Conservation (phyloP, 2,329 filamentous ascomycete species). For the Aspergillus jensenii region DNA sequence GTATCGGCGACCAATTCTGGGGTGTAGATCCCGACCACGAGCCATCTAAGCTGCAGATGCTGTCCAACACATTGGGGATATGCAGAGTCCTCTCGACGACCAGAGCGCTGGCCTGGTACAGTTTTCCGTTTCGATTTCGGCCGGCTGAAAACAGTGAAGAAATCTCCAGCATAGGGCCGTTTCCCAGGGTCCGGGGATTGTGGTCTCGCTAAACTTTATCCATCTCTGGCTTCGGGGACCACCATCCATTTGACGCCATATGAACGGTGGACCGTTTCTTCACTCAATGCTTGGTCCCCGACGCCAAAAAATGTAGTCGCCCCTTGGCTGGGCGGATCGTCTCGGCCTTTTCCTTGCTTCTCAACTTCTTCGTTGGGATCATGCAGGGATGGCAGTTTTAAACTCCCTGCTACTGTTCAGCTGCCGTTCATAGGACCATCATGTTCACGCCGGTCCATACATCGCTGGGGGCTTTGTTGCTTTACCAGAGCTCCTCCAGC, state of each 20-base stretch:
- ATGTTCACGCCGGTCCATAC: slow-evolving; percentile 58
- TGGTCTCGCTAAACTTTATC: neutral
- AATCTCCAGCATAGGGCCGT: neutral
- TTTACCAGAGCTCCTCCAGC: slow-evolving; percentile 51
- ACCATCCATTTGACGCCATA: slow-evolving; percentile 6
- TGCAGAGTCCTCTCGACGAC: neutral
- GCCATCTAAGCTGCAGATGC: neutral
- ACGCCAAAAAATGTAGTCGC: neutral
- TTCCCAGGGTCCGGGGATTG: neutral
- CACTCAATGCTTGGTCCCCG: slow-evolving; percentile 10
- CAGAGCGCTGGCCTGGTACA: neutral
- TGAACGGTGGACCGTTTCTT: neutral
- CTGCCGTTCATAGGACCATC: neutral
- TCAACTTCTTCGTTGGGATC: neutral
- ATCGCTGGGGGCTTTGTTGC: slow-evolving; percentile 50
- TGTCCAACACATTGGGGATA: neutral
- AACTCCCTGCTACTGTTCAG: neutral
- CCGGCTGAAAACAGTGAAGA: neutral
- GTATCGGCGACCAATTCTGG: slow-evolving; percentile 8
- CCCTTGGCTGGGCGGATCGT: neutral
- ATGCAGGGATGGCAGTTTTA: neutral
- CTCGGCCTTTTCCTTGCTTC: neutral
- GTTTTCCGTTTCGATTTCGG: neutral
- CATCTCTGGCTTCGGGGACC: slow-evolving; percentile 8
- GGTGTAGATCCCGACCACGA: slow-evolving; percentile 10